Conservation (phyloP, 768 basidiomycete genomes). For the Lactarius deliciosus region DNA sequence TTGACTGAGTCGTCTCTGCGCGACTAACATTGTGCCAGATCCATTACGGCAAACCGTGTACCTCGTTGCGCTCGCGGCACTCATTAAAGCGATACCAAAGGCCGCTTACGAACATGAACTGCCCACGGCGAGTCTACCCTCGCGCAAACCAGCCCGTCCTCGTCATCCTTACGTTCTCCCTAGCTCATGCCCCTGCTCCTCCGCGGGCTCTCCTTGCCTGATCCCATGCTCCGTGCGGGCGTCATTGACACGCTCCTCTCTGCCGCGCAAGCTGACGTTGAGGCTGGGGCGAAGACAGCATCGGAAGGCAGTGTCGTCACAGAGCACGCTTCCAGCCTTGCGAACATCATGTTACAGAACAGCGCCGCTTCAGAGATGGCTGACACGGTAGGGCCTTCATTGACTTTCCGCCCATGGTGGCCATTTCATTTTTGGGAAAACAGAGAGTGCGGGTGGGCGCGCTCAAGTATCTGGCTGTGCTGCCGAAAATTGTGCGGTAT, state of each 20-base stretch:
- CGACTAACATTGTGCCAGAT: slow-evolving; percentile 39
- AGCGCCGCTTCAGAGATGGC: slow-evolving; percentile 50
- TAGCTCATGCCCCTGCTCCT: slow-evolving; percentile 89
- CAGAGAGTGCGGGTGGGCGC: slow-evolving; percentile 79
- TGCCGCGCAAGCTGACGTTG: slow-evolving; percentile 59
- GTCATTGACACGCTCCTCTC: slow-evolving; percentile 78
- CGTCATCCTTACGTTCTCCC: not conserved
- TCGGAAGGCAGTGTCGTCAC: slow-evolving; percentile 46
- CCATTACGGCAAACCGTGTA: slow-evolving; percentile 59
- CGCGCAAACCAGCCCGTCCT: not conserved
- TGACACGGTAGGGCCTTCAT: slow-evolving; percentile 48
- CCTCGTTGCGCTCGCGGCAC: slow-evolving; percentile 78
- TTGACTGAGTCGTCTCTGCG: not conserved
- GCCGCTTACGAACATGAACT: slow-evolving; percentile 70
- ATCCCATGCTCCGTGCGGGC: slow-evolving; percentile 69
- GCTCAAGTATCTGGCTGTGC: slow-evolving; percentile 64
- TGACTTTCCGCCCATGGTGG: not conserved
- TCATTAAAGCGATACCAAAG: slow-evolving; percentile 80
- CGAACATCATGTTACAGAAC: slow-evolving; percentile 69
- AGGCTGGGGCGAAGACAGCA: slow-evolving; percentile 36
- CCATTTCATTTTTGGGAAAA: not conserved
- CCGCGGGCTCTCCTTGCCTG: slow-evolving; percentile 76
- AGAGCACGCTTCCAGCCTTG: slow-evolving; percentile 70
- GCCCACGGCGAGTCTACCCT: slow-evolving; percentile 45
- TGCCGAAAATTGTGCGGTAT: slow-evolving; percentile 80